phyloP scores from a whole-genome alignment of 805 yeast genomes.

The Metschnikowia baotianmanensis region DNA sequence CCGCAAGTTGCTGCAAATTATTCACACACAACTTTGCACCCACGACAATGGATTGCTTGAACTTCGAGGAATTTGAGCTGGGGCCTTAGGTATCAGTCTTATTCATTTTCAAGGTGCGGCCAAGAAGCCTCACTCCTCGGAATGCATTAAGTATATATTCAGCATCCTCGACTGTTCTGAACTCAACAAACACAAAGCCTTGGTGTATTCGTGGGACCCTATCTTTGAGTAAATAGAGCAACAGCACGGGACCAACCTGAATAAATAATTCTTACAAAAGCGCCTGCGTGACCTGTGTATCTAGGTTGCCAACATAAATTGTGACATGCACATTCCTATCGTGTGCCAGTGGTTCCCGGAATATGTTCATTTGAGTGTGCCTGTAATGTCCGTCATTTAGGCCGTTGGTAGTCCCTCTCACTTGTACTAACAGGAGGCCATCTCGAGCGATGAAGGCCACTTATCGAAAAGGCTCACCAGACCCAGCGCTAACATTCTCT shows the following conservation, averaged over 20 bases:
- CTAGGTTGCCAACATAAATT: slow-evolving; percentile 80
- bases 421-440: too few species aligned
- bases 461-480: too few species aligned
- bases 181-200: slow-evolving; percentile 88
- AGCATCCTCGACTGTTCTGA: slow-evolving; percentile 56
- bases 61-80: slow-evolving; percentile 15
- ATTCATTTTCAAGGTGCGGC: slow-evolving; percentile 58
- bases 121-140: slow-evolving; percentile 59
- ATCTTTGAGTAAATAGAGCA: slow-evolving; percentile 77
- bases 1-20: slow-evolving; percentile 64
- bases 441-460: slow-evolving; percentile 4
- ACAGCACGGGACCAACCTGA: slow-evolving; percentile 77
- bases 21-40: slow-evolving; percentile 57
- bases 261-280: slow-evolving; percentile 77
- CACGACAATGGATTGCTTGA: slow-evolving; percentile 24
- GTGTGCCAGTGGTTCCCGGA: slow-evolving; percentile 35
- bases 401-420: too few species aligned
- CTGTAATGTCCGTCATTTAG: too few species aligned
- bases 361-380: slow-evolving; percentile 32
- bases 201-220: slow-evolving; percentile 66
- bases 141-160: slow-evolving; percentile 64
- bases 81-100: slow-evolving; percentile 35
- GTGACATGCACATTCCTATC: slow-evolving; percentile 63
- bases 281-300: slow-evolving; percentile 66
- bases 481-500: not conserved